Evolutionary conservation across 257 asterid genomes (phyloP).

Genomic region (Salvia hispanica): DNA sequence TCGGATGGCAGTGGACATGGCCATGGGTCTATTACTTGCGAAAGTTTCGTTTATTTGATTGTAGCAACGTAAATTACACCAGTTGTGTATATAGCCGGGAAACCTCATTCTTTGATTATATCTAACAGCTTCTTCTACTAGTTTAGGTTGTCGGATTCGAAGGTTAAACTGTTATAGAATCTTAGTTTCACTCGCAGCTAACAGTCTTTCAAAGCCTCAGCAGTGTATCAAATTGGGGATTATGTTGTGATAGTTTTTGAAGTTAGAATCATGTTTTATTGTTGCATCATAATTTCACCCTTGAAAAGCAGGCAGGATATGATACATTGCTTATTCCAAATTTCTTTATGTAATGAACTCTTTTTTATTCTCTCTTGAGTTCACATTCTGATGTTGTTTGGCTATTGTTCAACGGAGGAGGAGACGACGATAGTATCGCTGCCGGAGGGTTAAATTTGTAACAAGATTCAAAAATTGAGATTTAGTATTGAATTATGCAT

Average conservation of each 20-base stretch:
- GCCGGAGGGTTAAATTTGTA: too few relatives aligned
- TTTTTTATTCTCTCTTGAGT: too few relatives aligned
- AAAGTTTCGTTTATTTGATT: conserved; percentile 20
- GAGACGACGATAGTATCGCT: too few relatives aligned
- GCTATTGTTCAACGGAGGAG: too few relatives aligned
- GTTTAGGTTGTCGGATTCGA: conserved; percentile 20
- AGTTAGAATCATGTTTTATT: not conserved
- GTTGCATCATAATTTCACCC: too few relatives aligned
- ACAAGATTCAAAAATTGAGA: too few relatives aligned
- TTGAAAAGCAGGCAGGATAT: too few relatives aligned
- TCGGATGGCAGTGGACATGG: conserved; percentile 1
- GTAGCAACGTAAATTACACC: too few relatives aligned
- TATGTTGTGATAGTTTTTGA: not conserved
- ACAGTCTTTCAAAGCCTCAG: not conserved
- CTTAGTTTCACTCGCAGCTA: not conserved
- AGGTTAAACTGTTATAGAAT: conserved; percentile 14
- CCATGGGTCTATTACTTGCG: not conserved
- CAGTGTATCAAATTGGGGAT: conserved; percentile 3
- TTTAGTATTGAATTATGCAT: too few relatives aligned
- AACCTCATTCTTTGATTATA: conserved; percentile 18
- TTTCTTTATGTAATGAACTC: too few relatives aligned
- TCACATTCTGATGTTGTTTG: too few relatives aligned
- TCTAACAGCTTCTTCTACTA: conserved; percentile 1
- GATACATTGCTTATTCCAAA: too few relatives aligned
- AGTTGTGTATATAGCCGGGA: conserved; percentile 12